Conservation (phyloP, 1,139 yeast species). For the Sugiyamaella xylanicola region DNA sequence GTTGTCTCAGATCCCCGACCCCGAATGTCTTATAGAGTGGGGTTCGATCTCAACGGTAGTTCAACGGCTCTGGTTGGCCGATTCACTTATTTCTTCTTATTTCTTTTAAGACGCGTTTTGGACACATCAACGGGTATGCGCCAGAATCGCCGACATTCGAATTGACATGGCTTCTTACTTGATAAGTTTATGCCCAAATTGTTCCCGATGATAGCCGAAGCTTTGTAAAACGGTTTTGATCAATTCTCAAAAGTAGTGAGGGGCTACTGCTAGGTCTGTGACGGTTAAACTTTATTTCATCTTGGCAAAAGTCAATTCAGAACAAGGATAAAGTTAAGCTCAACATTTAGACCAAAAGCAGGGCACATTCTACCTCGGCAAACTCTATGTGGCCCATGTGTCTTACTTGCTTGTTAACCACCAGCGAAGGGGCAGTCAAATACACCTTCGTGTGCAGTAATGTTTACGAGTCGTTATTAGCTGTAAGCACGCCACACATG, state of each 20-base stretch:
- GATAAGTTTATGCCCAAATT: too few species aligned
- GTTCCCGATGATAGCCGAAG: not conserved
- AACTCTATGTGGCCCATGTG: not conserved
- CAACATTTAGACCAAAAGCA: not conserved
- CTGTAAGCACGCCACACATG: not conserved
- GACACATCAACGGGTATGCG: not conserved
- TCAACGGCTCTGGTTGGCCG: not conserved
- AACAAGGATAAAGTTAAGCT: not conserved
- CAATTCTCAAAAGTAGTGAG: too few species aligned
- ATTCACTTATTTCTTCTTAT: not conserved
- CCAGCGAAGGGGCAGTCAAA: not conserved
- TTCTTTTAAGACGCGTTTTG: not conserved
- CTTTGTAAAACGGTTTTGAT: not conserved
- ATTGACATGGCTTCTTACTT: too few species aligned
- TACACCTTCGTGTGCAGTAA: too few species aligned
- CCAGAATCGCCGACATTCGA: not conserved
- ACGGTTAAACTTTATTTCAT: not conserved
- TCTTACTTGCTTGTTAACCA: not conserved
- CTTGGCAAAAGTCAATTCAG: not conserved
- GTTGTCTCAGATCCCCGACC: not conserved
- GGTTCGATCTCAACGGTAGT: conserved; percentile 1
- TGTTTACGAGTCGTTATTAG: not conserved
- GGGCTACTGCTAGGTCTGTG: too few species aligned
- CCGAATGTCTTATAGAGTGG: not conserved
- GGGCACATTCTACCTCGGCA: not conserved